A percentile compares a stretch with the other conserved stretches of the same genome.
Evolutionary conservation across 148 eudicot species (phyloP).

Genomic region (Nepenthes mirabilis): DNA sequence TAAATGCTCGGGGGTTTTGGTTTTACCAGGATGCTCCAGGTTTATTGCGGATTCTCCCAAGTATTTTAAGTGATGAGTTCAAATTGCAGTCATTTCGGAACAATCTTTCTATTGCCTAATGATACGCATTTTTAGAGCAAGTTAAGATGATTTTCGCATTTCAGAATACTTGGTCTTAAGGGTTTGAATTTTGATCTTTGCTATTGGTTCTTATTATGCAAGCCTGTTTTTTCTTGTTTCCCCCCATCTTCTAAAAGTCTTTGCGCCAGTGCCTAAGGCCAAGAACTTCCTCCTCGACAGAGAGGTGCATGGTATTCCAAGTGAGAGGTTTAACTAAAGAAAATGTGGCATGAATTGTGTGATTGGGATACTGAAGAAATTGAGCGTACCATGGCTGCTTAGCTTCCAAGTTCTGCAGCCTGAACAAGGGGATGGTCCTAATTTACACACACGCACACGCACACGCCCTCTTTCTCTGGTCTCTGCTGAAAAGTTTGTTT

Average conservation of each 20-base stretch:
- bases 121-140: too few relatives aligned
- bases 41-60: too few relatives aligned
- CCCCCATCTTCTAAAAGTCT: too few relatives aligned
- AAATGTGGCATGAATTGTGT: slow-evolving; percentile 18
- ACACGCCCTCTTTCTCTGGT: slow-evolving; percentile 2
- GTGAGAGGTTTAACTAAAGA: slow-evolving; percentile 16
- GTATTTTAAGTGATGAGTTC: too few relatives aligned
- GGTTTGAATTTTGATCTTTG: too few relatives aligned
- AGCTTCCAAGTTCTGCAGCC: slow-evolving; percentile 13
- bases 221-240: slow-evolving; percentile 3
- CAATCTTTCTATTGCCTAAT: too few relatives aligned
- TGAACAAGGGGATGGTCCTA: slow-evolving; percentile 16
- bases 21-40: too few relatives aligned
- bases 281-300: slow-evolving; percentile 26
- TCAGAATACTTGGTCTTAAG: too few relatives aligned
- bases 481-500: background rate
- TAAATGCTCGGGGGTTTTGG: too few relatives aligned
- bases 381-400: slow-evolving; percentile 15
- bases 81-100: too few relatives aligned
- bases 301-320: slow-evolving; percentile 30
- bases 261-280: slow-evolving; percentile 11
- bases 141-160: too few relatives aligned
- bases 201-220: background rate
- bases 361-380: slow-evolving; percentile 10
- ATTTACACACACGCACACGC: too few relatives aligned